phyloP scores from a whole-genome alignment of 2,329 filamentous ascomycete genomes.

The Penicillium verrucosum region DNA sequence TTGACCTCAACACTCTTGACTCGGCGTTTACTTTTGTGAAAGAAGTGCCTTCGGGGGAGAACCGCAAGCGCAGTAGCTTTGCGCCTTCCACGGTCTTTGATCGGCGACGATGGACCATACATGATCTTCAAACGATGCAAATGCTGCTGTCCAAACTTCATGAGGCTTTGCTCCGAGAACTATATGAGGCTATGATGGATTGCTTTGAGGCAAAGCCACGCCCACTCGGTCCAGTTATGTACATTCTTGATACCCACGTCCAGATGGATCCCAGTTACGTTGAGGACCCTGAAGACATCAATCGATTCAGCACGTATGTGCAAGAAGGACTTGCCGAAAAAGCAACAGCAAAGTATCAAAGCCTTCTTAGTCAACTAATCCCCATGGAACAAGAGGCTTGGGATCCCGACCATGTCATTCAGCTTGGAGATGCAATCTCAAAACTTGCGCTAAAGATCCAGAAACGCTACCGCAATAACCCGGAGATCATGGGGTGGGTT shows the following conservation, averaged over 20 bases:
- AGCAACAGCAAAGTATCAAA: slow-evolving; percentile 75
- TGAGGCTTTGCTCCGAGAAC: slow-evolving; percentile 77
- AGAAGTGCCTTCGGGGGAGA: slow-evolving; percentile 63
- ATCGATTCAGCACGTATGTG: slow-evolving; percentile 69
- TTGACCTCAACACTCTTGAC: slow-evolving; percentile 77
- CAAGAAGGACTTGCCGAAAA: slow-evolving; percentile 69
- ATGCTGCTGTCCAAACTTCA: slow-evolving; percentile 71
- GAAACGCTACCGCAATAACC: slow-evolving; percentile 86
- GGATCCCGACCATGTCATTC: slow-evolving; percentile 87
- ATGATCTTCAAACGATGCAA: slow-evolving; percentile 69
- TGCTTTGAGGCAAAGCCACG: slow-evolving; percentile 88
- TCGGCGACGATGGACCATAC: slow-evolving; percentile 65
- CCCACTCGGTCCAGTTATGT: slow-evolving; percentile 74
- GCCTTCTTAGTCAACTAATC: slow-evolving; percentile 74
- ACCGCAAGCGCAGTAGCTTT: slow-evolving; percentile 53
- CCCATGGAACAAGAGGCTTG: slow-evolving; percentile 77
- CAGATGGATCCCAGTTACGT: slow-evolving; percentile 73
- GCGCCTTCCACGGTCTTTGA: slow-evolving; percentile 50
- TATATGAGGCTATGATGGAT: slow-evolving; percentile 82
- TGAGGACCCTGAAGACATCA: slow-evolving; percentile 64
- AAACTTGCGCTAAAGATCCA: slow-evolving; percentile 84
- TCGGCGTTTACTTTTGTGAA: slow-evolving; percentile 80
- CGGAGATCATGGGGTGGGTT: slow-evolving; percentile 72
- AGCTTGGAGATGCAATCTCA: slow-evolving; percentile 80
- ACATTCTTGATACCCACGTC: slow-evolving; percentile 77